phyloP scores from a whole-genome alignment of 805 yeast species.

The Suhomyces sp. region DNA sequence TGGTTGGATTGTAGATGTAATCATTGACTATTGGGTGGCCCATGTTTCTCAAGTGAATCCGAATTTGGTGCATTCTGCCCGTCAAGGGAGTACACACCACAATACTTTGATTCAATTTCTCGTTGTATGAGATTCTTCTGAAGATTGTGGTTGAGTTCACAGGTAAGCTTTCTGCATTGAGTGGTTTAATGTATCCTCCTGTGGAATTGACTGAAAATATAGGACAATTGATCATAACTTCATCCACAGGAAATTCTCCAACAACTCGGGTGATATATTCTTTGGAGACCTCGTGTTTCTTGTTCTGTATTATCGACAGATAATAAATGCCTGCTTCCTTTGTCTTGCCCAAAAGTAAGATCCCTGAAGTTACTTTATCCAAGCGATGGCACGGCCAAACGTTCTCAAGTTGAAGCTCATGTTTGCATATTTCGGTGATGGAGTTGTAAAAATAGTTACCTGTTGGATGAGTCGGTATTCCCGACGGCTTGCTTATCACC shows the following conservation, averaged over 20 bases:
- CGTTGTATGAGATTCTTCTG: constrained; percentile 27
- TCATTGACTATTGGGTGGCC: constrained; percentile 83
- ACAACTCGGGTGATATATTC: constrained; percentile 46
- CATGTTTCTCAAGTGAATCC: constrained; percentile 52
- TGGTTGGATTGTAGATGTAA: constrained; percentile 29
- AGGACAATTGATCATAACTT: constrained; percentile 37
- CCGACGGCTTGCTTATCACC: constrained; percentile 52
- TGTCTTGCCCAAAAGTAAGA: constrained; percentile 43
- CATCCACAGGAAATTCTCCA: constrained; percentile 39
- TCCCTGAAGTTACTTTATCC: constrained; percentile 54
- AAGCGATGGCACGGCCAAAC: constrained; percentile 50
- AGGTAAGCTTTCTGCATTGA: constrained; percentile 22
- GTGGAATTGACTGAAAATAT: constrained; percentile 34
- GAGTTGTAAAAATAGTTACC: constrained; percentile 45
- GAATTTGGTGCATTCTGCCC: constrained; percentile 57
- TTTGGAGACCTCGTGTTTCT: constrained; percentile 33
- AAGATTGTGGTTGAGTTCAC: constrained; percentile 35
- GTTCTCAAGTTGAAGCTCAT: constrained; percentile 22
- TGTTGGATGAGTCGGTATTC: constrained; percentile 56
- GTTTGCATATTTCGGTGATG: constrained; percentile 41
- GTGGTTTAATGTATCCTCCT: constrained; percentile 32
- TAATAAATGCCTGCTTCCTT: constrained; percentile 29
- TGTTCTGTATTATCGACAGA: constrained; percentile 30
- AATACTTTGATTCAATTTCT: constrained; percentile 35
- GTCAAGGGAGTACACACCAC: constrained; percentile 51